A percentile compares a stretch with the other conserved stretches of the same genome.
phyloP scores from a whole-genome alignment of 108 stramenopile species.

The Licmophora abbreviata region DNA sequence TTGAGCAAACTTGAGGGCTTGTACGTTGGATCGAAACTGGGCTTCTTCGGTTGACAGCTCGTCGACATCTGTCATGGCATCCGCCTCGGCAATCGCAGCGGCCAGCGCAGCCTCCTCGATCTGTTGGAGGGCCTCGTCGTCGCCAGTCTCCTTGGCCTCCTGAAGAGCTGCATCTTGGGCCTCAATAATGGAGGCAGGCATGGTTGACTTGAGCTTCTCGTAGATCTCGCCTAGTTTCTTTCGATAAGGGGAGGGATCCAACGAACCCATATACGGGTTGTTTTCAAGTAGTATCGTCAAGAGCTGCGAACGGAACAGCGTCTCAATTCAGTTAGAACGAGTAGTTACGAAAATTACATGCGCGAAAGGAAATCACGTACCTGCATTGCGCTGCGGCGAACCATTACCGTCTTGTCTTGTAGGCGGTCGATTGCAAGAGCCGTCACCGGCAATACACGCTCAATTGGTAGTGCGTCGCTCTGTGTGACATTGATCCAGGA shows the following conservation, averaged over 20 bases:
- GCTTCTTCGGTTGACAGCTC: conserved; percentile 35
- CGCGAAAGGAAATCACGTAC: conserved; percentile 27
- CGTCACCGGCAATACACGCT: conserved; percentile 65
- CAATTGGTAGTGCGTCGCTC: conserved; percentile 64
- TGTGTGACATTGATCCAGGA: conserved; percentile 64
- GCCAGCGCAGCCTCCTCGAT: conserved; percentile 60
- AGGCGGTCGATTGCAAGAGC: conserved; percentile 80
- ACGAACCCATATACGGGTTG: conserved; percentile 89
- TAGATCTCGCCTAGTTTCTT: conserved; percentile 66
- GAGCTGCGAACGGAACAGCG: conserved; percentile 27
- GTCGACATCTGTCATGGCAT: conserved; percentile 16
- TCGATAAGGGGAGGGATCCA: conserved; percentile 78
- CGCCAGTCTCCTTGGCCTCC: conserved; percentile 27
- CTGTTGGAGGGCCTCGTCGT: conserved; percentile 30
- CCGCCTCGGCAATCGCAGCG: conserved; percentile 60
- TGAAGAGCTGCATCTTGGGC: conserved; percentile 51
- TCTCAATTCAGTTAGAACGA: neutral
- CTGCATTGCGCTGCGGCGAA: conserved; percentile 86
- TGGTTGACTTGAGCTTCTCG: conserved; percentile 47
- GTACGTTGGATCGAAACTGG: conserved; percentile 50
- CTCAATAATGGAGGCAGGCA: conserved; percentile 52
- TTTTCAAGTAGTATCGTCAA: conserved; percentile 78
- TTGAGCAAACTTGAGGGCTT: conserved; percentile 69
- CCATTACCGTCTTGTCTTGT: conserved; percentile 91
- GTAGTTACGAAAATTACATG: neutral